A percentile compares a stretch with the other conserved stretches of the same genome.
Evolutionary conservation across 129 eudicot species (phyloP).

Genomic region (Flaveria sonorensis): DNA sequence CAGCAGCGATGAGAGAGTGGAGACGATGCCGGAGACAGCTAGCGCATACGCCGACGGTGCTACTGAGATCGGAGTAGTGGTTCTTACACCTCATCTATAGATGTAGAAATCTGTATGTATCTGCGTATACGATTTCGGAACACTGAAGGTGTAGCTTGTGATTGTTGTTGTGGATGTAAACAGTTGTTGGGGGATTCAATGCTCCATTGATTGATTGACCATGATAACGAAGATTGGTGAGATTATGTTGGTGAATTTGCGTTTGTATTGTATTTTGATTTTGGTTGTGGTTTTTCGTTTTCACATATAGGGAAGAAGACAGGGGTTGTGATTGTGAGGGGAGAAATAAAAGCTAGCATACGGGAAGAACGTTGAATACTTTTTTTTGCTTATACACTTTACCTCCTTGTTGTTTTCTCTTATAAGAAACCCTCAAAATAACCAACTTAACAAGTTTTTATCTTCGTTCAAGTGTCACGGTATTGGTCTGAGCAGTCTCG

Average conservation of each 20-base stretch:
- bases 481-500: no score
- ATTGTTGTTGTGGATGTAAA: neutral
- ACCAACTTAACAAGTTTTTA: no score
- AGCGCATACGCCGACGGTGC: constrained; percentile 73
- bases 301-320: neutral
- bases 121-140: neutral
- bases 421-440: no score
- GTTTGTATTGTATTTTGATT: neutral
- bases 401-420: neutral
- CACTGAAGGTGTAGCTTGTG: neutral
- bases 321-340: constrained; percentile 1
- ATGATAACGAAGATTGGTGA: constrained; percentile 22
- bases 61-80: constrained; percentile 62
- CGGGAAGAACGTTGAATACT: constrained; percentile 26
- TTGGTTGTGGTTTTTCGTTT: neutral
- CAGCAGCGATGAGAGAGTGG: constrained; percentile 44
- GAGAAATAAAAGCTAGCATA: neutral
- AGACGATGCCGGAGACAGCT: constrained; percentile 74
- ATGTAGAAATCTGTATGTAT: constrained; percentile 25
- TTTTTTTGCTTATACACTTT: constrained; percentile 15
- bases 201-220: constrained; percentile 21
- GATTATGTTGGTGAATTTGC: constrained; percentile 20
- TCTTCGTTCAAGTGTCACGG: no score
- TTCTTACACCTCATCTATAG: constrained; percentile 71
- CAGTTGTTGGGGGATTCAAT: neutral